Percentiles rank a stretch among this genome's conserved stretches.
Evolutionary conservation across 495 filamentous ascomycete species (phyloP).

Genomic region (Glonium stellatum): DNA sequence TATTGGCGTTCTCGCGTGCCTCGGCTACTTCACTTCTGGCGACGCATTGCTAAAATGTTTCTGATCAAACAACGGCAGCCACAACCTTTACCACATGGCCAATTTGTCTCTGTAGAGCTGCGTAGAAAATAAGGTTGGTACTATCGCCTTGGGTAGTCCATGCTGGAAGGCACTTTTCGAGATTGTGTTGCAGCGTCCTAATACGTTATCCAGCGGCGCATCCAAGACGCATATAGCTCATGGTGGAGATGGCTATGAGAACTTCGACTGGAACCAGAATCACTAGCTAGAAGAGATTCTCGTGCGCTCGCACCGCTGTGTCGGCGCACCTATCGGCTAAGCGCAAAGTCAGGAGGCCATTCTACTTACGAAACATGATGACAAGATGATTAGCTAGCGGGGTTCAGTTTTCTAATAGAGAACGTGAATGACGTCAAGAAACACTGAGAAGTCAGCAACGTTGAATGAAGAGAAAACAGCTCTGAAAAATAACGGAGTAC

Average conservation of each 20-base stretch:
- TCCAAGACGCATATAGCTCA: background rate
- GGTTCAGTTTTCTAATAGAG: background rate
- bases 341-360: conserved; percentile 1
- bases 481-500: too few species aligned
- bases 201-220: background rate
- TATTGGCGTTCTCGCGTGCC: conserved; percentile 32
- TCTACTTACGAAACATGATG: background rate
- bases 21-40: conserved; percentile 30
- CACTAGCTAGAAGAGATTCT: background rate
- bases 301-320: background rate
- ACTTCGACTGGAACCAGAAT: background rate
- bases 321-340: background rate
- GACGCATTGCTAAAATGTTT: background rate
- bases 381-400: background rate
- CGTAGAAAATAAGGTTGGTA: background rate
- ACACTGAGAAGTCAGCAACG: too few species aligned
- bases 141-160: background rate
- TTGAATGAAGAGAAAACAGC: too few species aligned
- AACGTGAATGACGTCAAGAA: background rate
- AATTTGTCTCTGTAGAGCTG: background rate
- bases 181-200: background rate
- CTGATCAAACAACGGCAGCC: background rate
- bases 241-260: background rate
- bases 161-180: conserved; percentile 1
- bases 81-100: background rate